A percentile compares a stretch with the other conserved stretches of the same genome.
These are phyloP conservation scores for Gracilariopsis chorda DNA, from an alignment of 23 red algal species.

Conservation along the genomic window DNA sequence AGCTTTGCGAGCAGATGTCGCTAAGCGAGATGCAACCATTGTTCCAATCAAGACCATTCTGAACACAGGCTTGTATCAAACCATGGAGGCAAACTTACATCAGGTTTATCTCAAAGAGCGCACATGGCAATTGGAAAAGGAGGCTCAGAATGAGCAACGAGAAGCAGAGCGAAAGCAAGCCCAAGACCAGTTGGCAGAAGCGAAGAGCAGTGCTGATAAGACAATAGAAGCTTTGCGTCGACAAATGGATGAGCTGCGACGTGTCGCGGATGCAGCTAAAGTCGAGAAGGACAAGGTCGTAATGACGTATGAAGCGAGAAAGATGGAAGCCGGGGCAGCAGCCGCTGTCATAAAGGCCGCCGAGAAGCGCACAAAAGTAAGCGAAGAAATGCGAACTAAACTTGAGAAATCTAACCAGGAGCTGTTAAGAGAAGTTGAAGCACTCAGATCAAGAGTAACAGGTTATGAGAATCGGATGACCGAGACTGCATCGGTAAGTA, in stretches of 20 bases:
- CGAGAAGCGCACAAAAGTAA: conserved; percentile 45
- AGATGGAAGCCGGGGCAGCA: conserved; percentile 60
- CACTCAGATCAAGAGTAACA: neutral
- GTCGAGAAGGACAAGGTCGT: conserved; percentile 62
- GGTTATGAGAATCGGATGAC: neutral
- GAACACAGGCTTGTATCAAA: conserved; percentile 68
- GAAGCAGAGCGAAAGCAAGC: conserved; percentile 42
- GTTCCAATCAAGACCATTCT: conserved; percentile 60
- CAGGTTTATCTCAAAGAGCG: conserved; percentile 62
- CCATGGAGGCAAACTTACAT: conserved; percentile 77
- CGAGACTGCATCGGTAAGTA: conserved; percentile 40
- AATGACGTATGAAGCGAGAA: conserved; percentile 82
- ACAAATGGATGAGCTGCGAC: conserved; percentile 48
- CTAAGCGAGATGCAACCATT: conserved; percentile 22
- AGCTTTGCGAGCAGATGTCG: conserved; percentile 42
- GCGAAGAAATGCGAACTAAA: conserved; percentile 59
- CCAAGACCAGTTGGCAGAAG: conserved; percentile 14
- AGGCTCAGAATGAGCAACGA: conserved; percentile 29
- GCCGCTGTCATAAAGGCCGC: conserved; percentile 22
- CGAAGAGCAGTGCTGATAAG: conserved; percentile 28
- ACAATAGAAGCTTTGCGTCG: conserved; percentile 35
- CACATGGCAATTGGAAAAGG: conserved; percentile 38
- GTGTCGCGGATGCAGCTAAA: conserved; percentile 70
- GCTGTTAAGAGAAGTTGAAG: conserved; percentile 4
- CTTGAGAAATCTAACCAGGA: conserved; percentile 21